Base-by-base conservation (phyloP, 2,329 filamentous ascomycete genomes). In the Ascochyta koolunga region DNA sequence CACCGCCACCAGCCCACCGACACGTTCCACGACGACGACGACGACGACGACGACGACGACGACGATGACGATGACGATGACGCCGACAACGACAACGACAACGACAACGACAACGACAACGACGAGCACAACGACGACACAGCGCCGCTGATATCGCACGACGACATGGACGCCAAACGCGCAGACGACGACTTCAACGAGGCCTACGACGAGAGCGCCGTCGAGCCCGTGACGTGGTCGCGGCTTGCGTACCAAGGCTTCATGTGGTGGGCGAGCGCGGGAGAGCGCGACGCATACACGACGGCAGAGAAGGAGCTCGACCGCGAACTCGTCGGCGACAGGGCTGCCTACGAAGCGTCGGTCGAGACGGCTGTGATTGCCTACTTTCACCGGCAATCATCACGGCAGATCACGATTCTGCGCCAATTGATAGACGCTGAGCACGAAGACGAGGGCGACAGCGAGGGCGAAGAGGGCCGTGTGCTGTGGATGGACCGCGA, bases 251-350 rank as follows among this genome's bases (percentile, higher is more conserved):
- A 93, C 75, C 86, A 84, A 49, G 87, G 89, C 21, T 93, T 93
- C 78, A 91, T 93, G 83, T 95, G 90, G 90, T 95, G 91, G 90
- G 90, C 90, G 2, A 91, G 88, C 15, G 89, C 90, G 0, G 90
- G 90, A 53, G 90, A 95, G 74, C 84, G 88, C 56, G 80, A 83
- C 24, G 78, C 79, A 11, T 81, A 80, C 43, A 75, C 82, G 9
- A 77, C 79, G 1, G 80, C 85, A 51, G 83, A 86, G 64, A 78
- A 79, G 54, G 79, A 83, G 49, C 77, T 80, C 24, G 79, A 82
- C 53, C 72, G 73, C 16, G 72, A 75, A 48, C 63, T 81, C 2
- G 66, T 81, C 11, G 74, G 75, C 31, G 75, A 80, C 53, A 59
- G 79, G 22, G 71, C 75, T 5, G 74, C 68, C 29, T 70, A 73